These are phyloP conservation scores for Wallacemonas sp. DNA, from an alignment of 208 protist genomes.

Conservation along the genomic window DNA sequence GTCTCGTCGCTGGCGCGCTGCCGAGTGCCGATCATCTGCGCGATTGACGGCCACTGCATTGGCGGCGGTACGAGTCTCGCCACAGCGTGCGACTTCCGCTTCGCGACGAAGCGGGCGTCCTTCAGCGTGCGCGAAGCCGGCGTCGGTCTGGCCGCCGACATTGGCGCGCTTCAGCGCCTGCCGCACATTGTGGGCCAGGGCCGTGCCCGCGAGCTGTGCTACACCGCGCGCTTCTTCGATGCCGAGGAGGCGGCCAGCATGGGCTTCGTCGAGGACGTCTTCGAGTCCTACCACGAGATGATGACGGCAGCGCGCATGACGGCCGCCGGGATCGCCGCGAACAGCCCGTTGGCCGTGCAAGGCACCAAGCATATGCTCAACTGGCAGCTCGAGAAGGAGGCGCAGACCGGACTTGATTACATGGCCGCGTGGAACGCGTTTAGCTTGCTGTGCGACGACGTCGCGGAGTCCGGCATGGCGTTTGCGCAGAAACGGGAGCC, in stretches of 20 bases:
- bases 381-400: constrained; percentile 37
- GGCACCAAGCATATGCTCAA: constrained; percentile 77
- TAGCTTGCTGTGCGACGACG: constrained; percentile 63
- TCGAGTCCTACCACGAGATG: constrained; percentile 41
- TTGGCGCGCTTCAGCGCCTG: constrained; percentile 72
- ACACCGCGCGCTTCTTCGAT: constrained; percentile 52
- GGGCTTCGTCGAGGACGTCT: constrained; percentile 69
- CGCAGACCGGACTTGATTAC: constrained; percentile 55
- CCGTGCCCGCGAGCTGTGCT: constrained; percentile 65
- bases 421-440: constrained; percentile 59
- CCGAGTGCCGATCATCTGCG: constrained; percentile 60
- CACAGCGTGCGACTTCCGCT: constrained; percentile 68
- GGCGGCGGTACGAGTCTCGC: constrained; percentile 72
- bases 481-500: constrained; percentile 55
- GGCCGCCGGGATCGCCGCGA: constrained; percentile 48
- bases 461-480: constrained; percentile 41
- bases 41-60: constrained; percentile 70
- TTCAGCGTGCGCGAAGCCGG: constrained; percentile 69
- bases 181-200: constrained; percentile 68
- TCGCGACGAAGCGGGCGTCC: constrained; percentile 42
- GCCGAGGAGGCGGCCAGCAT: constrained; percentile 36
- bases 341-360: constrained; percentile 74
- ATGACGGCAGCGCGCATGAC: constrained; percentile 36
- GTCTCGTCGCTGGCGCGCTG: constrained; percentile 60
- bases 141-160: constrained; percentile 74